Evolutionary conservation across 2,329 filamentous ascomycete species (phyloP), one percentile per base, ranked within the genome.

Genomic region (Zymoseptoria tritici): DNA sequence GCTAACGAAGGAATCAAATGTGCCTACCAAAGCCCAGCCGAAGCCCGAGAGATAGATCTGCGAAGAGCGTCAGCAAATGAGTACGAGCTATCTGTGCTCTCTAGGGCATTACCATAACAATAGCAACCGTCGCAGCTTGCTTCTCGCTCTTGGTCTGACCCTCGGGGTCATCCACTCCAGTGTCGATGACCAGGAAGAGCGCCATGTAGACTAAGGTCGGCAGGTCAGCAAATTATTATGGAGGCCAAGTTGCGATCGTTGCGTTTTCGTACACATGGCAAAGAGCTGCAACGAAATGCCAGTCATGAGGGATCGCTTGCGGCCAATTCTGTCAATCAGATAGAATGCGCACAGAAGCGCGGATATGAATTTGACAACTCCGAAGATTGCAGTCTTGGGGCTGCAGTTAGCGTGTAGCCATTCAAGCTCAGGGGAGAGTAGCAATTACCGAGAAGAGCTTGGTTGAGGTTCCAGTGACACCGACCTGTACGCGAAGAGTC

Each of bases 341-440:
- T 92, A 90, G 56, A 91, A 79, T 0, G 89, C 88, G 71, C 88
- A 92, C 49, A 83, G 65, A 31, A 91, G 71, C 13, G 87, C 83
- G 0, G 86, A 81, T 6, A 83, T 71, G 57, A 92, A 82, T 70
- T 92, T 92, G 66, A 91, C 79, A 56, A 91, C 82, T 51, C 89
- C 89, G 57, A 92, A 91, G 55, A 93, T 83, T 3, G 84, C 88
- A 0, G 87, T 91, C 13, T 42, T 42, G 36, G 16, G 36, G 4
- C 16, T 6, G 16, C 16, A 16, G 36, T 42, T 42, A 42, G 36
- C 36, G 16, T 42, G 36, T 13, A 13, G 36, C 16, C 36, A 13
- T 42, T 11, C 36, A 16, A 42, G 36, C 9, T 42, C 36, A 16
- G 16, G 9, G 5, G 36, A 42, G 36, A 16, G 31, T 5, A 42